These are phyloP conservation scores for Suillus americanus DNA, from an alignment of 768 basidiomycete species.

Conservation along the genomic window DNA sequence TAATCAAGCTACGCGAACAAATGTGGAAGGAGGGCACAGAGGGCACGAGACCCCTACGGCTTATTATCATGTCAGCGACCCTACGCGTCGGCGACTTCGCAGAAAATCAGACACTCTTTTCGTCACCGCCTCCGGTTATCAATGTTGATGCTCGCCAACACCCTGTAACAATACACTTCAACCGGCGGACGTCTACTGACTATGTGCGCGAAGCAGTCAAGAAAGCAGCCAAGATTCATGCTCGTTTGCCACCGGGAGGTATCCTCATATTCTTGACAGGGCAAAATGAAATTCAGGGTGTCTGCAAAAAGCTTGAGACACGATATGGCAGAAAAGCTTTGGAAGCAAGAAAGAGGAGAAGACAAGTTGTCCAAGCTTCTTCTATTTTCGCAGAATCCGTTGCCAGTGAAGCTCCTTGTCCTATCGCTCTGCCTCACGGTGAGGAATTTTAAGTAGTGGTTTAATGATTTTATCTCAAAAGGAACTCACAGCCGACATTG, in stretches of 20 bases:
- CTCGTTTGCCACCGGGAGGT: conserved; percentile 88
- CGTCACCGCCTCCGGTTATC: conserved; percentile 86
- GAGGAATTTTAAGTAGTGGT: neutral
- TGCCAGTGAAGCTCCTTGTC: conserved; percentile 10
- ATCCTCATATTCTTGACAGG: conserved; percentile 94
- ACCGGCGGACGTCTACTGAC: conserved; percentile 78
- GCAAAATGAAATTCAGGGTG: conserved; percentile 88
- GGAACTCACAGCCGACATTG: conserved; percentile 57
- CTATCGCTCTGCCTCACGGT: conserved; percentile 22
- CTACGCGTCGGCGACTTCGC: conserved; percentile 92
- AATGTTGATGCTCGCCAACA: conserved; percentile 89
- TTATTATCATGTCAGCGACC: conserved; percentile 99
- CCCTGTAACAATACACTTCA: conserved; percentile 95
- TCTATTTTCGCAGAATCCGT: conserved; percentile 27
- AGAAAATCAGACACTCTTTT: conserved; percentile 79
- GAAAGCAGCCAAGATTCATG: conserved; percentile 90
- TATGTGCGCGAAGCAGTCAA: conserved; percentile 90
- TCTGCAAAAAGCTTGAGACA: conserved; percentile 79
- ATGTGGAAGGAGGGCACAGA: conserved; percentile 83
- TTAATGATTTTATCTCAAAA: neutral
- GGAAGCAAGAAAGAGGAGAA: conserved; percentile 46
- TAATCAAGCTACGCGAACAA: conserved; percentile 84
- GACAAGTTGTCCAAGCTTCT: conserved; percentile 24
- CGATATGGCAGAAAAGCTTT: conserved; percentile 71
- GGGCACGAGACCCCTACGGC: conserved; percentile 78